Percentiles rank a stretch among this genome's conserved stretches.
Conservation (phyloP, 768 basidiomycete genomes). For the Xerocomus brunneocitrinus region DNA sequence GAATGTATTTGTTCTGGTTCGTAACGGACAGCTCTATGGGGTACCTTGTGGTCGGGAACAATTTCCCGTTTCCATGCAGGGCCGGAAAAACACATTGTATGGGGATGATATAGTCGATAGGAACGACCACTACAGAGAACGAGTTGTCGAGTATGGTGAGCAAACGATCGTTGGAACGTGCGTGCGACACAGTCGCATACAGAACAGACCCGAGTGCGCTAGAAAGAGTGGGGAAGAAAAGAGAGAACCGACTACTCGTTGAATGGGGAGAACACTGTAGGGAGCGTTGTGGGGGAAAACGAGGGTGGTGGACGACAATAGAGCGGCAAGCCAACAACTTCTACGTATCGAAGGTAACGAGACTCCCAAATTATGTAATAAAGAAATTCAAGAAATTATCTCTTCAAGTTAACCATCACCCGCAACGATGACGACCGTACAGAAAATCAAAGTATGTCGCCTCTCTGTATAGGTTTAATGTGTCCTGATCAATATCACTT, state of each 20-base stretch:
- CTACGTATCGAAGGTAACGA: slow-evolving; percentile 12
- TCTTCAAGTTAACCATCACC: background rate
- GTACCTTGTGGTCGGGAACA: slow-evolving; percentile 95
- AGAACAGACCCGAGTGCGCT: slow-evolving; percentile 14
- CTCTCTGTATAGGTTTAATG: slow-evolving; percentile 15
- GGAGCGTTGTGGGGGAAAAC: slow-evolving; percentile 18
- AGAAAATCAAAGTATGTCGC: slow-evolving; percentile 73
- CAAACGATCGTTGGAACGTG: slow-evolving; percentile 21
- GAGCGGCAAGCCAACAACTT: background rate
- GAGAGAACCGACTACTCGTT: slow-evolving; percentile 19
- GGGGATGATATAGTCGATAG: slow-evolving; percentile 5
- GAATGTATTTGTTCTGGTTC: slow-evolving; percentile 1
- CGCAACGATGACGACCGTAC: slow-evolving; percentile 72
- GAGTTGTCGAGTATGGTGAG: slow-evolving; percentile 21
- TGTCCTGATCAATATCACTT: slow-evolving; percentile 8
- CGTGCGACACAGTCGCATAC: slow-evolving; percentile 35
- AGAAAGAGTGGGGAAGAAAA: slow-evolving; percentile 21
- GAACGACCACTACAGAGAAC: slow-evolving; percentile 22
- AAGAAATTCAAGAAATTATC: background rate
- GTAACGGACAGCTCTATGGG: slow-evolving; percentile 11
- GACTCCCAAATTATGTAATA: slow-evolving; percentile 10
- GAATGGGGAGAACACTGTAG: slow-evolving; percentile 4
- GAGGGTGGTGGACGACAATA: slow-evolving; percentile 1
- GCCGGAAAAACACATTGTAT: slow-evolving; percentile 42
- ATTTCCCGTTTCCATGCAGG: slow-evolving; percentile 95